Evolutionary conservation across 2,329 filamentous ascomycete genomes (phyloP), one percentile per base, ranked within the genome.

Genomic region (Fusarium siculi): DNA sequence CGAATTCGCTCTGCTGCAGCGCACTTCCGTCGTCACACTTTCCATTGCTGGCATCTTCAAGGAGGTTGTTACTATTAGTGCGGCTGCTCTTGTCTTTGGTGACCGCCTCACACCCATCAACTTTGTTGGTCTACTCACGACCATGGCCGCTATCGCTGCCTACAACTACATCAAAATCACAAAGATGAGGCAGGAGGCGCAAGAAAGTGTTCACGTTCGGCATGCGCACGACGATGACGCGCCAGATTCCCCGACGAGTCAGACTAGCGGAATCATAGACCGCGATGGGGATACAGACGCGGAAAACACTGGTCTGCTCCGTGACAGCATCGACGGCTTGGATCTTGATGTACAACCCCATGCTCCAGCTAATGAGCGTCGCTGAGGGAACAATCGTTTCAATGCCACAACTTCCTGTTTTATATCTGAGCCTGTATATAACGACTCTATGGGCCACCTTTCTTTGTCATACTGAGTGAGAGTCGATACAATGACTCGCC

Each of bases 31-130:
- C 59, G 96, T 99, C 57, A 98, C 96, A 0, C 88, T 99, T 50
- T 97, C 93, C 57, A 98, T 99, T 76, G 97, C 95, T 71, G 96
- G 96, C 69, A 98, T 99, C 70, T 98, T 99, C 87, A 99, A 99
- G 82, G 96, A 99, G 84, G 96, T 98, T 44, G 92, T 99, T 62
- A 99, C 96, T 19, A 98, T 99, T 78, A 92, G 90, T 44, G 95
- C 94, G 2, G 96, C 96, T 0, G 93, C 94, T 14, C 81, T 97
- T 34, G 91, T 97, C 8, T 99, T 98, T 85, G 89, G 96, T 77
- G 96, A 99, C 80, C 90, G 89, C 54, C 89, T 99, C 50, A 98
- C 95, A 0, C 86, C 92, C 1, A 90, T 99, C 85, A 99, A 99
- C 81, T 85, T 98, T 15, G 89, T 93, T 21, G 96, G 96, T 12